Evolutionary conservation across 345 rosid genomes (phyloP).

Genomic region (Eucalyptus cloeziana): DNA sequence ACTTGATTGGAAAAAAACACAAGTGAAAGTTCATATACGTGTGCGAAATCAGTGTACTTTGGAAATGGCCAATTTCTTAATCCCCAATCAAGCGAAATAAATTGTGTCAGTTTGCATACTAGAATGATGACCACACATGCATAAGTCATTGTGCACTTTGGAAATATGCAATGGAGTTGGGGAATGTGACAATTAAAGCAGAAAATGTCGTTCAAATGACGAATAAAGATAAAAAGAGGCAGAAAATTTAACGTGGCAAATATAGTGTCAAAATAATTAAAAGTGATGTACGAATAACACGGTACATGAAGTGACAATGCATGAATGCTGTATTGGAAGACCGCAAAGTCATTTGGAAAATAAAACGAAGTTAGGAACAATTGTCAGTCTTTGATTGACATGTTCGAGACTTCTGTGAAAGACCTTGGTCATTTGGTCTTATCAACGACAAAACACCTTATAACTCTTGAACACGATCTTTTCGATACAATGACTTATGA

Average conservation of each 20-base stretch:
- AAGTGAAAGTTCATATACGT: neutral
- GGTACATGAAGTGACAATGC: neutral
- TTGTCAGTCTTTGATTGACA: too few relatives aligned
- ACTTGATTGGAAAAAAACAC: neutral
- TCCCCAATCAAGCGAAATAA: neutral
- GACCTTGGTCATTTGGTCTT: neutral
- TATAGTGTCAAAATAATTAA: neutral
- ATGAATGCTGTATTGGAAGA: too few relatives aligned
- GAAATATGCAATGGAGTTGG: neutral
- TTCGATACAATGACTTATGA: neutral
- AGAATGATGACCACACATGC: neutral
- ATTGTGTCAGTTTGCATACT: neutral
- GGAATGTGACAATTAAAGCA: neutral
- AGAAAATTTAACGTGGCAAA: neutral
- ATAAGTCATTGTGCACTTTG: neutral
- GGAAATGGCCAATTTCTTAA: neutral
- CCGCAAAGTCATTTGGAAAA: neutral
- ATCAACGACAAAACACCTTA: neutral
- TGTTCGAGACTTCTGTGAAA: too few relatives aligned
- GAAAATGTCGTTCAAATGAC: neutral
- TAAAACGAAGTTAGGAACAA: too few relatives aligned
- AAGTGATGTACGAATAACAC: neutral
- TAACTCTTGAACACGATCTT: neutral
- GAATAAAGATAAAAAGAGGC: neutral
- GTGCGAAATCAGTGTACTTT: neutral